Base-by-base conservation (phyloP, 257 asterid genomes). In the Nicotiana tomentosiformis region DNA sequence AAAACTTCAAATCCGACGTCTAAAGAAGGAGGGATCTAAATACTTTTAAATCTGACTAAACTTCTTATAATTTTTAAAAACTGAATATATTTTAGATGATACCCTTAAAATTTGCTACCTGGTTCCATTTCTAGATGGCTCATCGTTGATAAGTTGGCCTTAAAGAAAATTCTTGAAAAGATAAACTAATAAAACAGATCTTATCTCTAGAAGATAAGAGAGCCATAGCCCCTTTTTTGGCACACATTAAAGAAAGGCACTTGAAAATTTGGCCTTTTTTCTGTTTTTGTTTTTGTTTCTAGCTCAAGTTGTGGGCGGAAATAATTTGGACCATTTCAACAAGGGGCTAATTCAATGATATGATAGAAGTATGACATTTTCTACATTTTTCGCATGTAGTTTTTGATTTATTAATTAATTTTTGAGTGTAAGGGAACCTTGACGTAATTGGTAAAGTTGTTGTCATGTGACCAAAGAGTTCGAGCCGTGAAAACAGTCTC, bases 151-250 rank as follows among this genome's bases (percentile, higher is more conserved):
- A 35, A 18, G 10, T 69, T 37, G 17, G 77, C 17, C 2, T 4
- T 1, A 69, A 69, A 69, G 18, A n/a, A 37, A 37, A 0, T 10
- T 69, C 9, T 69, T 69, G 32, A 69, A 56, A 69, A 37, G 43
- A 4, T 4, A 37, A 37, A 37, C 4, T 35, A 10, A 37, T 18
- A 68, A 43, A 68, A 37, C 18, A 8, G 15, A 4, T 17, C 17
- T 70, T 72, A 72, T 72, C 79, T 39, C 58, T 43, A 39, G 55
- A 70, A 70, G 58, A 70, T n/a, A 70, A 70, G 58, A 70, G 11
- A n/a, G 57, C 14, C 35, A 20, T 12, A 46, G 33, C 57, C 57
- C 33, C 33, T 3, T 2, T 43, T 72, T 68, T 17, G 20, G 61
- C 60, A 72, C 23, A 23, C 35, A 23, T 7, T 35, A 39, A 39